Conservation (phyloP, 2,329 filamentous ascomycete genomes). For the Endoconidiophora polonica region DNA sequence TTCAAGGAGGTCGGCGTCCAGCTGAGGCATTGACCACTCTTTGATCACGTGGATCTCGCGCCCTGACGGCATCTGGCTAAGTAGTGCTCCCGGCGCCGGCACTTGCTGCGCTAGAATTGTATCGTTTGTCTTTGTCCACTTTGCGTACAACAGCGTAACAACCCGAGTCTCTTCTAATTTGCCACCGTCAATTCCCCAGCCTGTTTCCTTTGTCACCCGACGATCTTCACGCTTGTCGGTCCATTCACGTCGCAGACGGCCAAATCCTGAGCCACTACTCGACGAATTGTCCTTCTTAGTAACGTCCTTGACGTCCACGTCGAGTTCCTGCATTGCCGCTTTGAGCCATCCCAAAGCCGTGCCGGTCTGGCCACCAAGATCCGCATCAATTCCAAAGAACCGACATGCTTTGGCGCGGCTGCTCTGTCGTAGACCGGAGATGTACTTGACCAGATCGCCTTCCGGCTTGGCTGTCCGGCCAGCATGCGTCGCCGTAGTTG, state of each 20-base stretch:
- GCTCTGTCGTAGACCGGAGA: slow-evolving; percentile 56
- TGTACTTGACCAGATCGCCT: slow-evolving; percentile 52
- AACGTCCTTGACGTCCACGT: slow-evolving; percentile 31
- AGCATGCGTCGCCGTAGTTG: slow-evolving; percentile 14
- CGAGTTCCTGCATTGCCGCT: slow-evolving; percentile 60
- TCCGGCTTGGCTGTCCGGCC: slow-evolving; percentile 31
- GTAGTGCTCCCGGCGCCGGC: slow-evolving; percentile 51
- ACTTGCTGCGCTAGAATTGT: slow-evolving; percentile 70
- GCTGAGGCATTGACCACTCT: slow-evolving; percentile 44
- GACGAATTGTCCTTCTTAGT: slow-evolving; percentile 31
- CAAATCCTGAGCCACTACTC: slow-evolving; percentile 30
- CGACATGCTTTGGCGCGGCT: slow-evolving; percentile 73
- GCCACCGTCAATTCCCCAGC: slow-evolving; percentile 73
- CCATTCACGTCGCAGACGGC: slow-evolving; percentile 56
- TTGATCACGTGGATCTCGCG: slow-evolving; percentile 67
- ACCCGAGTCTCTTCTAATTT: slow-evolving; percentile 71
- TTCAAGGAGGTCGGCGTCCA: slow-evolving; percentile 50
- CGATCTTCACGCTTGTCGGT: slow-evolving; percentile 64
- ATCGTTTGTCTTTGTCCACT: slow-evolving; percentile 89
- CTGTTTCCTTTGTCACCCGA: slow-evolving; percentile 53
- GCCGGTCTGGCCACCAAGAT: slow-evolving; percentile 64
- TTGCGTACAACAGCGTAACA: slow-evolving; percentile 69
- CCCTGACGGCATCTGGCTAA: slow-evolving; percentile 71
- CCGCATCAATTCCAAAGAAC: slow-evolving; percentile 81
- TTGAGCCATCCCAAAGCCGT: slow-evolving; percentile 75